Evolutionary conservation across 139 green algal genomes (phyloP).

Genomic region (Volvox reticuliferus): DNA sequence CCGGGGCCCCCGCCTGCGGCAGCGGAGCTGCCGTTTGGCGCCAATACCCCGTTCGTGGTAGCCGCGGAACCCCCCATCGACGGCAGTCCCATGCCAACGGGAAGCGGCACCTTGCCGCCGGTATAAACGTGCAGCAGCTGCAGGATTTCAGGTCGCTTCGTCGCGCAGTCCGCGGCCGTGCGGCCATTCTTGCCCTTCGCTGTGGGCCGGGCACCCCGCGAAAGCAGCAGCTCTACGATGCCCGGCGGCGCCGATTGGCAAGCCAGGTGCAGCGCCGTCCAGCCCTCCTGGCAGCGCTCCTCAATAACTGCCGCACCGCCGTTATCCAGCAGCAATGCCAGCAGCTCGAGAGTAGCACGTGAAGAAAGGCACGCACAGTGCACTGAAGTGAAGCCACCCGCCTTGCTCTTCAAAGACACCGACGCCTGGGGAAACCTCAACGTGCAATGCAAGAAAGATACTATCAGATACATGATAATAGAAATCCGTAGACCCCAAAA

Average conservation of each 20-base stretch:
- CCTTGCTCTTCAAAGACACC: slow-evolving; percentile 35
- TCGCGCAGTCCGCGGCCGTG: slow-evolving; percentile 57
- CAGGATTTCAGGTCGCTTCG: slow-evolving; percentile 51
- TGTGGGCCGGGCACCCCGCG: slow-evolving; percentile 38
- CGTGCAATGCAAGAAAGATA: not conserved
- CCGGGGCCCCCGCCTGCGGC: not conserved
- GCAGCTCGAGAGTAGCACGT: slow-evolving; percentile 32
- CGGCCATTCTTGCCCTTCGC: slow-evolving; percentile 54
- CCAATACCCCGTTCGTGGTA: not conserved
- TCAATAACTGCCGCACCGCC: slow-evolving; percentile 49
- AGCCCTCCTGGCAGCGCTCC: slow-evolving; percentile 55
- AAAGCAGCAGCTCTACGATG: slow-evolving; percentile 53
- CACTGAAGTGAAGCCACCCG: slow-evolving; percentile 40
- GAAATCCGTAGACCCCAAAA: too few species aligned
- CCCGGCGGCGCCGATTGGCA: slow-evolving; percentile 33
- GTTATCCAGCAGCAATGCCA: slow-evolving; percentile 48
- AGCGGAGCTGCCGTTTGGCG: not conserved
- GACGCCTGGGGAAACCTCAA: not conserved
- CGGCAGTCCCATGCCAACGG: slow-evolving; percentile 24
- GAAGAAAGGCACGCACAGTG: slow-evolving; percentile 43
- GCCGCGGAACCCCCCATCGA: not conserved
- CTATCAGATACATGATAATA: too few species aligned
- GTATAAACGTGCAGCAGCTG: slow-evolving; percentile 37
- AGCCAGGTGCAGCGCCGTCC: slow-evolving; percentile 60
- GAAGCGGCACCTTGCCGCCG: slow-evolving; percentile 48